These are phyloP conservation scores for Rutidosis leptorrhynchoides DNA, from an alignment of 129 eudicot genomes.

Conservation along the genomic window DNA sequence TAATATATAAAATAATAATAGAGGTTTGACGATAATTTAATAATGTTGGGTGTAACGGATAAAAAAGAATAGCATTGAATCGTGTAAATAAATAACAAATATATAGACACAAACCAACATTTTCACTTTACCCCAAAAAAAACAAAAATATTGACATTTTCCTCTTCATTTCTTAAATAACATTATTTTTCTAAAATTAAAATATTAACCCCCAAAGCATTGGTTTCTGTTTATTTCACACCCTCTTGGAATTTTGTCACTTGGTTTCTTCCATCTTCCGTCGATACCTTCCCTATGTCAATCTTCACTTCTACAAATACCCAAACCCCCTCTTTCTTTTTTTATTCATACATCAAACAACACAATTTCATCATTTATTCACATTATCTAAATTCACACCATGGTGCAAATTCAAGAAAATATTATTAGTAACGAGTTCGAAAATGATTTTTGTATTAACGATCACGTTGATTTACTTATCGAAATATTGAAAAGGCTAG, in stretches of 20 bases:
- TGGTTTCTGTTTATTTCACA: constrained; percentile 40
- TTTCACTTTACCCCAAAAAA: constrained; percentile 32
- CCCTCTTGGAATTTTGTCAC: constrained; percentile 51
- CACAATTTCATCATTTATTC: constrained; percentile 13
- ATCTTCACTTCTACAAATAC: constrained; percentile 24
- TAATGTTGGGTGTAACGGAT: constrained; percentile 21
- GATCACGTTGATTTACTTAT: constrained; percentile 65
- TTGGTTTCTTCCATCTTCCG: constrained; percentile 42
- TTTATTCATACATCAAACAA: no score
- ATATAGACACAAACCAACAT: constrained; percentile 28
- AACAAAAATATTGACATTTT: constrained; percentile 34
- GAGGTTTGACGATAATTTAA: not conserved
- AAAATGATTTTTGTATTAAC: constrained; percentile 46
- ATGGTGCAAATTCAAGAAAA: constrained; percentile 36
- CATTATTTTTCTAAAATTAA: constrained; percentile 4
- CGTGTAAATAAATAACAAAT: not conserved
- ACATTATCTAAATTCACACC: not conserved
- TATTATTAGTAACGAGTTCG: not conserved
- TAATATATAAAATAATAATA: no score
- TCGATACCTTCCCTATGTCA: constrained; percentile 41
- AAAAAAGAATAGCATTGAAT: constrained; percentile 14
- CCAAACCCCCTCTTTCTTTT: no score
- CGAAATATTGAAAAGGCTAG: constrained; percentile 64
- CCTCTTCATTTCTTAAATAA: not conserved
- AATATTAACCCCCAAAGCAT: constrained; percentile 27